Evolutionary conservation across 495 filamentous ascomycete species (phyloP).

Genomic region (Aspergillus bridgeri): DNA sequence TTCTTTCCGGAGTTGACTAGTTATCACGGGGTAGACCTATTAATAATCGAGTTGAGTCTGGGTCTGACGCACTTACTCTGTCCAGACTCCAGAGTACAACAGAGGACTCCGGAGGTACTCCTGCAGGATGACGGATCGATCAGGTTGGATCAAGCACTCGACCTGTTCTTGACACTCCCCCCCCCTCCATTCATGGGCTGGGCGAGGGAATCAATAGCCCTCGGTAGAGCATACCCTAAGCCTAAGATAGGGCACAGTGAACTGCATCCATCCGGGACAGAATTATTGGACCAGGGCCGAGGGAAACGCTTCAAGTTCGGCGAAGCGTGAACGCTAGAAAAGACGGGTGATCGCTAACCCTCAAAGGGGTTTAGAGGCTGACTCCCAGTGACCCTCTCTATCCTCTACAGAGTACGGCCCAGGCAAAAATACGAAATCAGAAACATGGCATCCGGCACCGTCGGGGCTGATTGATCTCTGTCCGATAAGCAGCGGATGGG

Average conservation of each 20-base stretch:
- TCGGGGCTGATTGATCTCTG: background rate
- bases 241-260: background rate
- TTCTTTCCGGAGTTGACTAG: too few species aligned
- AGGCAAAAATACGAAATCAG: background rate
- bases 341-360: background rate
- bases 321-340: background rate
- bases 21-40: too few species aligned
- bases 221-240: background rate
- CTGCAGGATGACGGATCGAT: too few species aligned
- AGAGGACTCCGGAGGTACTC: too few species aligned
- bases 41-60: too few species aligned
- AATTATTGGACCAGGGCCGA: conserved; percentile 2
- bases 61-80: too few species aligned
- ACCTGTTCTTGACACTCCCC: too few species aligned
- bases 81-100: too few species aligned
- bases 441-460: background rate
- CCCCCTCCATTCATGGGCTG: background rate
- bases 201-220: background rate
- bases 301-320: background rate
- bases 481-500: background rate
- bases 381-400: too few species aligned
- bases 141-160: too few species aligned
- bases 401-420: too few species aligned
- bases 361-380: background rate
- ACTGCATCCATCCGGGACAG: too few species aligned